Base-by-base conservation (phyloP, 768 basidiomycete genomes). In the Termitomyces sp. region DNA sequence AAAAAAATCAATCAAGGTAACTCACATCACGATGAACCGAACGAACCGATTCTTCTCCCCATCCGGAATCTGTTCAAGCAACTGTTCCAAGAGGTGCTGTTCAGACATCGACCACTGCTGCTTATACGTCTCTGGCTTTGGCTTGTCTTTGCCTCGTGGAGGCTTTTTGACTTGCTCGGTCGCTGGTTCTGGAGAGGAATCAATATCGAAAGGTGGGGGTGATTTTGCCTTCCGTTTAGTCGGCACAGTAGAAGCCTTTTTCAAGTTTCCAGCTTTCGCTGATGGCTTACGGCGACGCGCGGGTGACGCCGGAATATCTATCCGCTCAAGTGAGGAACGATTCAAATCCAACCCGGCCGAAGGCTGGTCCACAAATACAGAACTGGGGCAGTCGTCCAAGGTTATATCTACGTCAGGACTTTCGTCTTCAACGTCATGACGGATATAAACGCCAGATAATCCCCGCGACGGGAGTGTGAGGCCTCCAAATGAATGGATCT, bases 91-190 rank as follows among this genome's bases (percentile, higher is more conserved):
- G 16, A 88, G 72, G 62, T 89, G 86, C 62, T 92, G 91, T 65
- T 92, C 90, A 0, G 80, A 81, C 22, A 84, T 75, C 2, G 85
- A 81, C 91, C 90, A 93, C 0, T 86, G 80, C 58, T 87, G 85
- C 67, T 92, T 92, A 73, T 89, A 92, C n/a, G 90, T 92, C 61
- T 90, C 87, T 0, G 86, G 75, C 64, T 79, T 82, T 1, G 77
- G 74, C 57, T 82, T 80, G 37, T 67, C 65, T 55, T 58, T 59
- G 48, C 56, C 57, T 51, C 29, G 59, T 18, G 20, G 16, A 6
- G 44, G 44, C 13, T 46, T 55, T 39, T 34, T 16, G 1, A 36
- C 62, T 58, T 54, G 33, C 15, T 56, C 28, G 0, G 22, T 28
- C 2, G 54, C 24, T 6, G 22, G 54, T 34, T 45, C 53, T 26